These are phyloP conservation scores for Xerocomus tenax DNA, from an alignment of 1,284 basidiomycete species.

Conservation along the genomic window DNA sequence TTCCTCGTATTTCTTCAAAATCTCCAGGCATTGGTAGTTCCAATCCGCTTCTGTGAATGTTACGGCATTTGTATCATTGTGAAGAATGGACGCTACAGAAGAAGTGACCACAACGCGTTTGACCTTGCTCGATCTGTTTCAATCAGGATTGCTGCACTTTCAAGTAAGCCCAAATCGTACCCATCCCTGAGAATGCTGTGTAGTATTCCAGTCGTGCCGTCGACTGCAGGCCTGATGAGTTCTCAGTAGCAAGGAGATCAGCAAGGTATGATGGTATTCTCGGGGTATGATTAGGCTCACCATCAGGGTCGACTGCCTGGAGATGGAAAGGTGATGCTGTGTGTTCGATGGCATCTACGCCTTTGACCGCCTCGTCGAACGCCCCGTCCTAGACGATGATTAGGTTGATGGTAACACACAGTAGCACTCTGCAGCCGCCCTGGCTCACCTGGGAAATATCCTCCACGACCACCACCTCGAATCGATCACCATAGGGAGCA, in stretches of 20 bases:
- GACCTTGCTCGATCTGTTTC: conserved; percentile 34
- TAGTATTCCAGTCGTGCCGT: conserved; percentile 54
- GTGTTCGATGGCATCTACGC: conserved; percentile 51
- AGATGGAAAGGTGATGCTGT: conserved; percentile 43
- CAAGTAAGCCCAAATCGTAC: conserved; percentile 22
- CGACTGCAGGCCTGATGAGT: conserved; percentile 53
- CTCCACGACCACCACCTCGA: conserved; percentile 40
- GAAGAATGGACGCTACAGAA: conserved; percentile 46
- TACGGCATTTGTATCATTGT: conserved; percentile 19
- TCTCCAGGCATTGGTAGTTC: conserved; percentile 51
- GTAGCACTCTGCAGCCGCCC: background rate
- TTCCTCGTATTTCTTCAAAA: conserved; percentile 46
- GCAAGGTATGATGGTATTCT: background rate
- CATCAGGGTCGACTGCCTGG: conserved; percentile 34
- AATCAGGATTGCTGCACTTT: background rate
- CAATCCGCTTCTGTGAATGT: conserved; percentile 48
- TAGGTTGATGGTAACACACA: background rate
- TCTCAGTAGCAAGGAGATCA: conserved; percentile 27
- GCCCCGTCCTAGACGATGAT: conserved; percentile 39
- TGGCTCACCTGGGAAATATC: conserved; percentile 38
- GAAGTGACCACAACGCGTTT: conserved; percentile 62
- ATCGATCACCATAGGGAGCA: conserved; percentile 33
- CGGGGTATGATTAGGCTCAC: conserved; percentile 14
- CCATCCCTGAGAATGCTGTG: conserved; percentile 46
- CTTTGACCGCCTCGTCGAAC: conserved; percentile 60